Evolutionary conservation across 1,284 basidiomycete genomes (phyloP).

Genomic region (Vanrija pseudolonga): DNA sequence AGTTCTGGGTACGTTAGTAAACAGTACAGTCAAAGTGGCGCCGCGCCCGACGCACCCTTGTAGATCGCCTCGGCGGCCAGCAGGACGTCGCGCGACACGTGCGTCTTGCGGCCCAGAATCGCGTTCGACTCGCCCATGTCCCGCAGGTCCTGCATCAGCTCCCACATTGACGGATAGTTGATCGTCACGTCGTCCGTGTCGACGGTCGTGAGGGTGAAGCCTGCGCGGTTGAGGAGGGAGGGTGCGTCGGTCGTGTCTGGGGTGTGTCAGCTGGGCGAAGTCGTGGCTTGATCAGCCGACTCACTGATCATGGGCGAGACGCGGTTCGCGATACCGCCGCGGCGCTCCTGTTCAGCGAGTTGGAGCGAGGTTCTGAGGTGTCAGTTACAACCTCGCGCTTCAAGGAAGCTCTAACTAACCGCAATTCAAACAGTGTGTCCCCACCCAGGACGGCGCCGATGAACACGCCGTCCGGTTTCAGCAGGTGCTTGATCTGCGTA

Average conservation of each 20-base stretch:
- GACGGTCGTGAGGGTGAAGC: constrained; percentile 89
- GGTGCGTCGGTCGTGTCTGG: constrained; percentile 85
- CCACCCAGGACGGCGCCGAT: constrained; percentile 92
- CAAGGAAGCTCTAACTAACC: constrained; percentile 52
- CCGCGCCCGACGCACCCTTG: constrained; percentile 58
- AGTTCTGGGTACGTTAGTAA: constrained; percentile 58
- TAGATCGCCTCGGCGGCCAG: constrained; percentile 91
- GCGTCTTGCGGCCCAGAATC: constrained; percentile 67
- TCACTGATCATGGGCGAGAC: constrained; percentile 95
- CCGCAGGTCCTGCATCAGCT: constrained; percentile 84
- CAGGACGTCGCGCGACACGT: constrained; percentile 78
- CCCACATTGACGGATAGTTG: constrained; percentile 92
- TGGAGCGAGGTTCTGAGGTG: constrained; percentile 60
- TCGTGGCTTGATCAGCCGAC: constrained; percentile 17
- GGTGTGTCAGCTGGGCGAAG: not conserved
- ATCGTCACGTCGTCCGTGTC: constrained; percentile 92
- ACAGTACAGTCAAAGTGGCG: no score
- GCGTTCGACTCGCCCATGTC: constrained; percentile 98
- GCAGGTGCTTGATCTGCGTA: constrained; percentile 78
- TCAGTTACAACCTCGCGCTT: not conserved
- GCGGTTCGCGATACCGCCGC: constrained; percentile 92
- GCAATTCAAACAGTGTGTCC: constrained; percentile 91
- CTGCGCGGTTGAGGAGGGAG: constrained; percentile 84
- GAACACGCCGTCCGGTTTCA: constrained; percentile 91
- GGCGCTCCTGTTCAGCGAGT: constrained; percentile 87